Base-by-base conservation (phyloP, 345 rosid genomes). In the Leavenworthia alabamica region DNA sequence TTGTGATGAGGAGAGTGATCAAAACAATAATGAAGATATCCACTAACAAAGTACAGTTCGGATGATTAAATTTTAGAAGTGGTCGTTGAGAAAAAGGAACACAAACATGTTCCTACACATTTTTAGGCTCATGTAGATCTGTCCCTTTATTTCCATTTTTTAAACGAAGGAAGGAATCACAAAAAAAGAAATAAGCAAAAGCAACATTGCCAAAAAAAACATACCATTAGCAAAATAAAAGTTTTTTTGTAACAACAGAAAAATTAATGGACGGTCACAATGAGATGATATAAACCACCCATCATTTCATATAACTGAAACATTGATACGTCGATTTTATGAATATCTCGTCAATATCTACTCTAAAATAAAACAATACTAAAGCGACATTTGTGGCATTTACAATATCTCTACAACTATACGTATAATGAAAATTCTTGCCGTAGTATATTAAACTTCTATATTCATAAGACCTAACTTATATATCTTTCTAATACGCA, bases 251-350 rank as follows among this genome's bases (percentile, higher is more conserved):
- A 7, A 35, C 10, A 8, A 35, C 16, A 8, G 14, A 26, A 22
- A 39, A 47, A 56, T 56, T 13, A 48, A 67, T 67, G 44, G 51
- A 67, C 65, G 65, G 72, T 40, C 72, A 40, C 65, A 67, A 40
- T 49, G 58, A 40, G 51, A 37, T 67, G 60, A 8, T 48, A 57
- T n/a, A n/a, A n/a, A 48, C 64, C 35, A 48, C 71, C 57, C 51
- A 48, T 67, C 71, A 27, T 67, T 57, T 67, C 72, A 67, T 48
- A 2, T 57, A 67, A 57, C 65, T 60, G 58, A 47, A 47, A 37
- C 37, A 27, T 39, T 19, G 56, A 66, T 26, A 46, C 15, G 46
- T 56, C 32, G 40, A 26, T 46, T 56, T 66, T 56, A 22, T 49
- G 48, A 48, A 27, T 45, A 17, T 46, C 47, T 9, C 31, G 33